These are phyloP conservation scores for Monilinia fructicola DNA, from an alignment of 2,329 filamentous ascomycete species.

Conservation along the genomic window DNA sequence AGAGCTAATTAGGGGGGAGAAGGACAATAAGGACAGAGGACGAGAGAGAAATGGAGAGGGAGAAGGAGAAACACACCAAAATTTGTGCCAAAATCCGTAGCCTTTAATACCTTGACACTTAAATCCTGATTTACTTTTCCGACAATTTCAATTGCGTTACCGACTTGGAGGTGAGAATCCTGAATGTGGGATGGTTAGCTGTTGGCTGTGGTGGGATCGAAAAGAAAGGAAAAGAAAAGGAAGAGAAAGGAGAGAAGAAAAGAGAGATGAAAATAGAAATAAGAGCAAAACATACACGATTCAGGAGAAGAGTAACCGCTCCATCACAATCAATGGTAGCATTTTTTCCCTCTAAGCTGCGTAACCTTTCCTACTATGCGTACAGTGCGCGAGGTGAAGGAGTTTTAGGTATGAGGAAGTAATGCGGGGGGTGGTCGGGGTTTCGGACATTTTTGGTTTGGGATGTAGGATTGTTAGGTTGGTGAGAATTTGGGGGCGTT, in stretches of 20 bases:
- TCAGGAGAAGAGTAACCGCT: constrained; percentile 70
- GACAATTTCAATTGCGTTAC: constrained; percentile 73
- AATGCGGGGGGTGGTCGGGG: constrained; percentile 70
- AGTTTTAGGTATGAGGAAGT: constrained; percentile 77
- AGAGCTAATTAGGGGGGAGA: background rate
- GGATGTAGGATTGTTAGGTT: background rate
- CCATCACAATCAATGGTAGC: constrained; percentile 81
- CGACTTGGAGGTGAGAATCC: constrained; percentile 69
- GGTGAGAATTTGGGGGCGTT: background rate
- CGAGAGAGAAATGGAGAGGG: background rate
- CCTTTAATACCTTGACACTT: constrained; percentile 67
- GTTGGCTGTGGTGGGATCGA: background rate
- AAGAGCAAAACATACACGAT: constrained; percentile 46
- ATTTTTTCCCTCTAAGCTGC: constrained; percentile 73
- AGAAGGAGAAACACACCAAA: constrained; percentile 58
- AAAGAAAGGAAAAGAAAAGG: background rate
- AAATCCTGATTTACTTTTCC: constrained; percentile 77
- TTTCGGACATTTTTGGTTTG: constrained; percentile 20
- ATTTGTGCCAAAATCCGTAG: constrained; percentile 63
- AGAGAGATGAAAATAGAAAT: background rate
- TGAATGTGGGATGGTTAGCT: constrained; percentile 39
- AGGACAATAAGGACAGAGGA: constrained; percentile 19
- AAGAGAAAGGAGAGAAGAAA: too few species aligned
- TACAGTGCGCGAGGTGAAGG: constrained; percentile 72
- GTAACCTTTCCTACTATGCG: constrained; percentile 83